Evolutionary conservation across 768 basidiomycete species (phyloP), one percentile per base, ranked within the genome.

Genomic region (Mycena belliarum): DNA sequence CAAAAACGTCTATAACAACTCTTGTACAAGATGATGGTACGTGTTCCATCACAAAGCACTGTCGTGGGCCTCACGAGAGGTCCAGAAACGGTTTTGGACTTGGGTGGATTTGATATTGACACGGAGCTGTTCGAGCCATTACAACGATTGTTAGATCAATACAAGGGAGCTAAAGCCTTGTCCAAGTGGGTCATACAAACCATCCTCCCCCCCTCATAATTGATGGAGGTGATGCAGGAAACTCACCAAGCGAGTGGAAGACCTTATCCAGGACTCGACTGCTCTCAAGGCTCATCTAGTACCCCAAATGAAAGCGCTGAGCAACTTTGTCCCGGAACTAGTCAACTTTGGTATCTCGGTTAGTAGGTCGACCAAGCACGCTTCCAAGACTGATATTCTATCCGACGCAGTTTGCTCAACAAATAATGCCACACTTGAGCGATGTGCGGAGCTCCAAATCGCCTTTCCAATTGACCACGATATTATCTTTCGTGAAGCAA

Each of bases 281-380:
- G 93, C 94, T 0, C 78, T 97, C 45, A 88, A 85, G 65, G 73
- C 84, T 0, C 80, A 84, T 66, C 79, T 94, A 26, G 75, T 90
- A 14, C 83, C 87, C 4, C 89, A 90, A 44, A 82, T 95, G 68
- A 84, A 89, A 59, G 77, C 79, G 3, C 70, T 93, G n/a, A 85
- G 82, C 65, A 85, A 89, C 55, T 76, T 82, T 26, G 86, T 93
- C 1, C 85, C 87, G 1, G 91, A 91, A 59, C 82, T 94, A 11
- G 88, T 94, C 62, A 93, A 95, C 72, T 92, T 96, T 69, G 93
- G 93, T 68, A 91, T 97, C 53, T 89, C 91, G 51, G 93, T 93
- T 59, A 52, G 86, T 68, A 91, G 96, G 52, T 89, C 91, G 51
- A 93, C 93, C 59, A 52, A 86, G 10, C 26, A 18, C 29, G 12